These are phyloP conservation scores for Trypanosomatidae sp. DNA, from an alignment of 208 protist species.

Conservation along the genomic window DNA sequence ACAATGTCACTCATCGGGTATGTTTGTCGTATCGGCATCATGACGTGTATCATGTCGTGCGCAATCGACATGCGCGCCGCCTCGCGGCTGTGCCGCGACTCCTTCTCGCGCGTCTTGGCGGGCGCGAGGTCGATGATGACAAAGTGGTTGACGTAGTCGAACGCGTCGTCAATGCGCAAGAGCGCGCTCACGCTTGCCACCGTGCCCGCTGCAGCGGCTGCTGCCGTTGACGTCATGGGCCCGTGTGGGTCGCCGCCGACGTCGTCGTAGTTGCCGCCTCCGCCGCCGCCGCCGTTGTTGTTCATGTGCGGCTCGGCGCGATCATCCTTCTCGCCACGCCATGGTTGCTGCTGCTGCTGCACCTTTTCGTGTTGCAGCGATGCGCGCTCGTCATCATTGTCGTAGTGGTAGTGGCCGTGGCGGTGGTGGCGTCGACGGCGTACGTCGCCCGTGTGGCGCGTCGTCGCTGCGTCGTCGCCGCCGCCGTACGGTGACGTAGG, in stretches of 20 bases:
- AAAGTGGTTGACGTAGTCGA: slow-evolving; percentile 66
- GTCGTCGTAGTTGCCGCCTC: too few species aligned
- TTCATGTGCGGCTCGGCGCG: too few species aligned
- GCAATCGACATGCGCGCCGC: slow-evolving; percentile 36
- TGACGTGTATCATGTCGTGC: slow-evolving; percentile 47
- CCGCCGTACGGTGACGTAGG: too few species aligned
- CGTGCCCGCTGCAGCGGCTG: background rate
- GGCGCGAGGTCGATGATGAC: slow-evolving; percentile 63
- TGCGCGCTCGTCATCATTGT: too few species aligned
- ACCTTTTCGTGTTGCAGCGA: too few species aligned
- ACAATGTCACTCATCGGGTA: slow-evolving; percentile 64
- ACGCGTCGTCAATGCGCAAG: slow-evolving; percentile 30
- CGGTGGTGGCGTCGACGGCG: too few species aligned
- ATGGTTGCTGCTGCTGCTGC: too few species aligned
- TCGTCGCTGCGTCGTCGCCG: too few species aligned
- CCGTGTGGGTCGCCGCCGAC: slow-evolving; percentile 3
- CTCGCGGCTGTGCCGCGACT: slow-evolving; percentile 43
- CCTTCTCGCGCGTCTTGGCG: slow-evolving; percentile 36
- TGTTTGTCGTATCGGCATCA: slow-evolving; percentile 36
- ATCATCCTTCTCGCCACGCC: too few species aligned
- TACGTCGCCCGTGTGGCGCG: too few species aligned
- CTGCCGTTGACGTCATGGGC: background rate
- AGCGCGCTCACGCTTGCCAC: slow-evolving; percentile 7
- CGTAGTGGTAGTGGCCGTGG: too few species aligned
- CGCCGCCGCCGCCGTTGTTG: background rate